Base-by-base conservation (phyloP, 805 yeast genomes). In the Isabelozyma gotoi region DNA sequence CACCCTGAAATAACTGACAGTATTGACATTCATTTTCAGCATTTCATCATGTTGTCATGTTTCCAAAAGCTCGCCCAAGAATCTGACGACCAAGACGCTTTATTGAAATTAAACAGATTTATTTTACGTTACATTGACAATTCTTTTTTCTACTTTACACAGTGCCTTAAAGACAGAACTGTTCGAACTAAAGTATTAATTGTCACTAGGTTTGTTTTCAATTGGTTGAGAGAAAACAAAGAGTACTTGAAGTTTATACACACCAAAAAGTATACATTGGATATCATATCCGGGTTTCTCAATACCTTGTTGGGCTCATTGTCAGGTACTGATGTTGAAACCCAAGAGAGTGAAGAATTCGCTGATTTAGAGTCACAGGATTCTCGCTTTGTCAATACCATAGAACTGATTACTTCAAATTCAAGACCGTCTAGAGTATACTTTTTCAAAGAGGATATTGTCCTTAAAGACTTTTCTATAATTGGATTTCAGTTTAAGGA, bases 381-480 rank as follows among this genome's bases (percentile, higher is more conserved):
- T 12, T n/a, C 35, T 10, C 8, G 35, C 7, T n/a, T 33, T 8
- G 35, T 7, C 14, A 27, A 18, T 8, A 29, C 14, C 11, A 33
- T 39, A 14, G 34, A 47, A 10, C 38, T 50, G 2, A 20, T 47
- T 42, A 53, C 39, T 36, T 43, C 38, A 5, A 43, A 36, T 44
- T 39, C 71, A 47, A 67, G 70, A 40, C 85, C 85, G 12, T 49
- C 56, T 6, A 71, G 92, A 59, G 53, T 59, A 2, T 76, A 80
- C 43, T 77, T 76, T 42, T 85, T 84, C 55, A 62, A 68, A 36
- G 92, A 86, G 54, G 94, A 85, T 63, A 80, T 84, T 11, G 62
- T 71, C 17, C 65, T 81, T 49, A 79, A 78, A 46, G 90, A 83
- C 47, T 84, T 81, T 53, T 64, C 70, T 20, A 76, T 84, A 4